Conservation (phyloP, 106 monocot genomes). For the Ottelia alismoides region DNA sequence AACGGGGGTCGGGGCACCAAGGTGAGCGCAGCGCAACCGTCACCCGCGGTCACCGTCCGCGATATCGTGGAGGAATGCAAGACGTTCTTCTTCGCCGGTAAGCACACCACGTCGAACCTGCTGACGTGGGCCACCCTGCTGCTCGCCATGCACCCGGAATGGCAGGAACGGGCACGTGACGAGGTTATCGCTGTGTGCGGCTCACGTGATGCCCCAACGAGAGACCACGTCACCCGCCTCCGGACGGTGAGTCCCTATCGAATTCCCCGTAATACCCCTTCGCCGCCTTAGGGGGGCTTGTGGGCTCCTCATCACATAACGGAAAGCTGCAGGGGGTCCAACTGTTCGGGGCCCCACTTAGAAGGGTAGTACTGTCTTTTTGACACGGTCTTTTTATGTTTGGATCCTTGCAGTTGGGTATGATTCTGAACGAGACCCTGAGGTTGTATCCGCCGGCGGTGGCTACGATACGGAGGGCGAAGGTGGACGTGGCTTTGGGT, state of each 20-base stretch:
- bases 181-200: too few relatives aligned
- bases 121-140: too few relatives aligned
- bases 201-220: slow-evolving; percentile 35
- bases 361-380: background rate
- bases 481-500: slow-evolving; percentile 30
- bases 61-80: slow-evolving; percentile 70
- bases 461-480: slow-evolving; percentile 24
- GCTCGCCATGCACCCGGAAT: too few relatives aligned
- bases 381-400: background rate
- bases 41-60: slow-evolving; percentile 8
- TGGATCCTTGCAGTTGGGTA: slow-evolving; percentile 14
- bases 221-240: slow-evolving; percentile 50
- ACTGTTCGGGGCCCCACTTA: too few relatives aligned
- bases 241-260: too few relatives aligned
- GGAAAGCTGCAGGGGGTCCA: too few relatives aligned
- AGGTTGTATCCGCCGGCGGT: slow-evolving; percentile 42
- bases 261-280: too few relatives aligned
- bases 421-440: slow-evolving; percentile 38
- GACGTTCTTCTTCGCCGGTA: too few relatives aligned
- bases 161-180: too few relatives aligned
- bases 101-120: slow-evolving; percentile 69
- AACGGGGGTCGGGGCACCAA: background rate
- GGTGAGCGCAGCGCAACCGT: too few relatives aligned
- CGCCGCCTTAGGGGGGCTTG: too few relatives aligned
- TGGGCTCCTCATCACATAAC: too few relatives aligned